Percentiles rank a stretch among this genome's conserved stretches.
Evolutionary conservation across 495 filamentous ascomycete genomes (phyloP).

Genomic region (Aspergillus hancockii): DNA sequence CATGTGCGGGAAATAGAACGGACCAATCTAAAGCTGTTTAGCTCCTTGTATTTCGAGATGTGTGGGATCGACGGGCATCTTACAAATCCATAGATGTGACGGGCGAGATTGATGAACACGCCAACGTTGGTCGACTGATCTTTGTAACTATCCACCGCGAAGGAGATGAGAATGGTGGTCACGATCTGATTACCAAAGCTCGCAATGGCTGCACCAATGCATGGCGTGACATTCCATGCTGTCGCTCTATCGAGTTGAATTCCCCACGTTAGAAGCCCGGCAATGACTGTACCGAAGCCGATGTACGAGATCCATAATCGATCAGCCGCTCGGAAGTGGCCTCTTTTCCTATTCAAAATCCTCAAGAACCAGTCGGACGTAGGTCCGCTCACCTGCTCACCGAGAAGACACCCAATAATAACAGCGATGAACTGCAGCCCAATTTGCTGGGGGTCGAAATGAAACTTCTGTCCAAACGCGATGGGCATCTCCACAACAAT

Average conservation of each 20-base stretch:
- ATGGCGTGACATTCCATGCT: slow-evolving; percentile 35
- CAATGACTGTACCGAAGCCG: slow-evolving; percentile 25
- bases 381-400: slow-evolving; percentile 37
- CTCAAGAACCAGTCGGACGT: slow-evolving; percentile 32
- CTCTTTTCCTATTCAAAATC: slow-evolving; percentile 15
- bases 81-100: slow-evolving; percentile 39
- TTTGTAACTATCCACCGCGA: slow-evolving; percentile 33
- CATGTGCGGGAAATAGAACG: slow-evolving; percentile 38
- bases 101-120: slow-evolving; percentile 33
- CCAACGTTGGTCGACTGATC: slow-evolving; percentile 30
- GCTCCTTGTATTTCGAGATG: background rate
- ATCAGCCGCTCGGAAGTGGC: slow-evolving; percentile 25
- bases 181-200: slow-evolving; percentile 39
- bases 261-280: slow-evolving; percentile 33
- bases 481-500: slow-evolving; percentile 37
- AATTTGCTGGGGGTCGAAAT: slow-evolving; percentile 36
- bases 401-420: slow-evolving; percentile 37
- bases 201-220: slow-evolving; percentile 34
- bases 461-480: slow-evolving; percentile 31
- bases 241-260: slow-evolving; percentile 30
- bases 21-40: slow-evolving; percentile 25
- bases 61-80: slow-evolving; percentile 6
- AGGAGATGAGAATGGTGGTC: slow-evolving; percentile 33
- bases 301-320: slow-evolving; percentile 39
- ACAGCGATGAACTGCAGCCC: slow-evolving; percentile 39